Evolutionary conservation across 192 early-diverging fungal genomes (phyloP), one percentile per base, ranked within the genome.

Genomic region (Spizellomyces sp.): DNA sequence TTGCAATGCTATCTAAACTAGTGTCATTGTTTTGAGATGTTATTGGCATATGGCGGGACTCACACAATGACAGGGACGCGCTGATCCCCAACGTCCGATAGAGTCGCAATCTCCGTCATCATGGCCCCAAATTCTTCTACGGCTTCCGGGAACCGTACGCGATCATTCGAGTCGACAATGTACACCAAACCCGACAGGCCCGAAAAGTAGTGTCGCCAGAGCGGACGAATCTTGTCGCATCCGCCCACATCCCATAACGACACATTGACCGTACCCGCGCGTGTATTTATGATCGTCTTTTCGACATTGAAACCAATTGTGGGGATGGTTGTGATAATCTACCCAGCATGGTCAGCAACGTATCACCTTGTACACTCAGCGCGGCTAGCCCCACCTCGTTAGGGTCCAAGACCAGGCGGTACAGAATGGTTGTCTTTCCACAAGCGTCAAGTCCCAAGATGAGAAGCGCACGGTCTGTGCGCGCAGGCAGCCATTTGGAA

Each of bases 161-260:
- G 84, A 77, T 95, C 94, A 71, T 89, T 90, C 17, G 93, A 93
- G 72, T 95, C 94, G 36, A 95, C 89, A 10, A 95, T 93, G 76
- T 92, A 95, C 64, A 95, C 91, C 42, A 95, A 81, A 63, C 91
- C 93, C 73, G 92, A 91, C 10, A 90, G 92, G 9, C 91, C 91
- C 14, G 90, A 89, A 67, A 91, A 93, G 81, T 94, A 94, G 70
- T 94, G 91, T 65, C 93, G 88, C 91, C 90, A 92, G 48, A 94
- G 77, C 12, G 90, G 90, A 65, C 94, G 85, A 75, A 95, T 95
- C 84, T 95, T 93, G 77, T 94, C 93, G 77, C 94, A 93, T 64
- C 94, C 94, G 60, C 94, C 94, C 6, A 95, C 92, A 81, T 95
- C 90, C 90, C 88, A 66, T 6, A 22, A 21, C 27, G 44, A 58